These are phyloP conservation scores for Claviceps sp. DNA, from an alignment of 2,329 filamentous ascomycete genomes.

Conservation along the genomic window DNA sequence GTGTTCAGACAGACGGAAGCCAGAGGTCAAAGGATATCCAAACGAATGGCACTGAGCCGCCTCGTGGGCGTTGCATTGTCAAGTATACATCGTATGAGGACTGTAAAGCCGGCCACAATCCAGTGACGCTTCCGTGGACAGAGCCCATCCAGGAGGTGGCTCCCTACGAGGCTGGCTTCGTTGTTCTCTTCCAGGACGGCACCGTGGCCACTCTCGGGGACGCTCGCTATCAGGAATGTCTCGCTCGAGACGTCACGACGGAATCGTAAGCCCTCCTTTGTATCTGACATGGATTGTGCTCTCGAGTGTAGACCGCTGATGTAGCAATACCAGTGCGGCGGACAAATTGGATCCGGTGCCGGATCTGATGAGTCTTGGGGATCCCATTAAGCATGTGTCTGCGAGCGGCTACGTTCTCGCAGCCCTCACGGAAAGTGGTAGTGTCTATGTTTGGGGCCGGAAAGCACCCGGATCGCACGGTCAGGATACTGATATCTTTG, in stretches of 20 bases:
- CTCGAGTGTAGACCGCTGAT: slow-evolving; percentile 6
- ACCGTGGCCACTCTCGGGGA: slow-evolving; percentile 43
- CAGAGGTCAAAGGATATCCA: not conserved
- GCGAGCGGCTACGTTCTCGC: slow-evolving; percentile 44
- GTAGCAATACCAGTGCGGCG: slow-evolving; percentile 25
- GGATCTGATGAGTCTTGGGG: slow-evolving; percentile 36
- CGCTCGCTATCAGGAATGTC: slow-evolving; percentile 39
- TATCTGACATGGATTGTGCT: not conserved
- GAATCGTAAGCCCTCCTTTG: slow-evolving; percentile 18
- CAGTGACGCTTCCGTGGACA: slow-evolving; percentile 12
- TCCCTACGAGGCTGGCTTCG: slow-evolving; percentile 37
- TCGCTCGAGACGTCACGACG: slow-evolving; percentile 35
- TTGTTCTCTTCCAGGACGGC: slow-evolving; percentile 29
- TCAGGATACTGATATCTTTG: slow-evolving; percentile 11
- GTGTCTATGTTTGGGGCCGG: slow-evolving; percentile 49
- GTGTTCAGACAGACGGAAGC: not conserved
- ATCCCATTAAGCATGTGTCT: slow-evolving; percentile 39
- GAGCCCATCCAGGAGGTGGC: slow-evolving; percentile 25
- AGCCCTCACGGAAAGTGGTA: slow-evolving; percentile 42
- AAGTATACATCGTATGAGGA: slow-evolving; percentile 13
- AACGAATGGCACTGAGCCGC: not conserved
- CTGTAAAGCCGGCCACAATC: slow-evolving; percentile 5
- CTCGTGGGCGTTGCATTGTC: slow-evolving; percentile 6
- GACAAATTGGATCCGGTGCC: slow-evolving; percentile 30
- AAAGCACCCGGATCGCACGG: slow-evolving; percentile 11